Evolutionary conservation across 2,329 filamentous ascomycete genomes (phyloP).

Genomic region (Fusarium brevicatenulatum): DNA sequence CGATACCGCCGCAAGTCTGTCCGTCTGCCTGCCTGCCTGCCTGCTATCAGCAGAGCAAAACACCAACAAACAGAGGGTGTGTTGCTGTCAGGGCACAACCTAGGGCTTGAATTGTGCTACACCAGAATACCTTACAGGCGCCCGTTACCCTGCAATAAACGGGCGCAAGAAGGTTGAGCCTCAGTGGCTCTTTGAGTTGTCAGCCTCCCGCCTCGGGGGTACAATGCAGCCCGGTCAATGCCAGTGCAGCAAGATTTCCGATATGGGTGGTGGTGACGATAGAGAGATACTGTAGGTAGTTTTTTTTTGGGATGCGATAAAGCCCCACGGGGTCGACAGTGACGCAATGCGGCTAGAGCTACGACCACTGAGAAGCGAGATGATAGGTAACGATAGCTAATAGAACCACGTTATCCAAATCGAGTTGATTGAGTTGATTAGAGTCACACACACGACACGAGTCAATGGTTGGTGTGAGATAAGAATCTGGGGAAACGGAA

Average conservation of each 20-base stretch:
- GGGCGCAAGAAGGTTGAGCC: slow-evolving; percentile 41
- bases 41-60: slow-evolving; percentile 13
- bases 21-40: background rate
- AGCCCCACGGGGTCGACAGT: slow-evolving; percentile 43
- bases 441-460: slow-evolving; percentile 25
- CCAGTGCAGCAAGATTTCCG: slow-evolving; percentile 15
- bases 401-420: slow-evolving; percentile 46
- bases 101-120: slow-evolving; percentile 18
- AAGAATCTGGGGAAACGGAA: slow-evolving; percentile 47
- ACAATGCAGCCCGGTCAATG: slow-evolving; percentile 6
- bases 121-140: slow-evolving; percentile 36
- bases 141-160: slow-evolving; percentile 43
- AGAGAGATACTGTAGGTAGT: slow-evolving; percentile 8
- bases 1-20: slow-evolving; percentile 11
- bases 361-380: slow-evolving; percentile 42
- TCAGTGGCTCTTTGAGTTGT: slow-evolving; percentile 37
- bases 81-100: slow-evolving; percentile 33
- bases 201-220: slow-evolving; percentile 23
- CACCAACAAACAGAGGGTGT: slow-evolving; percentile 20
- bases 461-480: slow-evolving; percentile 45
- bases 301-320: slow-evolving; percentile 22
- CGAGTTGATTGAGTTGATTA: slow-evolving; percentile 26
- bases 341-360: slow-evolving; percentile 45
- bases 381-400: slow-evolving; percentile 42
- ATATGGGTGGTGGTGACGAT: slow-evolving; percentile 26